Conservation (phyloP, 192 early-diverging fungal genomes). For the Coemansia sp. region DNA sequence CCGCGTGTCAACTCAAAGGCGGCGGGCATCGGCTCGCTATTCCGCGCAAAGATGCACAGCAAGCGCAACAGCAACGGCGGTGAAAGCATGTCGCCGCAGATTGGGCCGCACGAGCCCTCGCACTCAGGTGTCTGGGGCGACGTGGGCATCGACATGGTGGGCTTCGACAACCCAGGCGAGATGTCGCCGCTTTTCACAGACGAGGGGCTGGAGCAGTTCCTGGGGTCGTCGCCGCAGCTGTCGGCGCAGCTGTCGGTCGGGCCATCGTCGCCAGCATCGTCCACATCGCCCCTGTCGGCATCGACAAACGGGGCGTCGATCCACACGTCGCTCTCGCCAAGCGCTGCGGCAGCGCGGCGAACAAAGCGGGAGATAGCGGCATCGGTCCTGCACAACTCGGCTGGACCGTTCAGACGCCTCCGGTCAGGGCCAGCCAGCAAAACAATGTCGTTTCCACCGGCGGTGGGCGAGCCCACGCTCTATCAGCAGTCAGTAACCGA, state of each 20-base stretch:
- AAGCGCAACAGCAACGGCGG: constrained; percentile 44
- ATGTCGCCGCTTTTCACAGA: constrained; percentile 50
- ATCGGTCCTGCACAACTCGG: constrained; percentile 44
- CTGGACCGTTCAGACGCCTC: constrained; percentile 46
- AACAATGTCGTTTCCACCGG: constrained; percentile 50
- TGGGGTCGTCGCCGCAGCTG: constrained; percentile 39
- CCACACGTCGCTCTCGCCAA: constrained; percentile 14
- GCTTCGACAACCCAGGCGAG: constrained; percentile 36
- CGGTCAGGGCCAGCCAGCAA: constrained; percentile 29
- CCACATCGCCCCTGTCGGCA: constrained; percentile 3
- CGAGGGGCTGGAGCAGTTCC: constrained; percentile 48
- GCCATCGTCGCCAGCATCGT: constrained; percentile 12
- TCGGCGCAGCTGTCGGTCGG: constrained; percentile 9
- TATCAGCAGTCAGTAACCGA: constrained; percentile 16
- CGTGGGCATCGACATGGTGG: constrained; percentile 30
- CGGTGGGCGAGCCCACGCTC: constrained; percentile 13
- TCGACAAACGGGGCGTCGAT: not conserved
- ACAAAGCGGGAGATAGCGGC: constrained; percentile 44
- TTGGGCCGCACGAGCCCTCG: constrained; percentile 24
- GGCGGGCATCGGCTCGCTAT: constrained; percentile 39
- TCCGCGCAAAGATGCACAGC: constrained; percentile 36
- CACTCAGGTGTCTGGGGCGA: constrained; percentile 21
- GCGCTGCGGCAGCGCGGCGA: constrained; percentile 28
- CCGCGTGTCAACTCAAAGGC: constrained; percentile 42
- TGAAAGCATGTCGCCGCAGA: constrained; percentile 32